Conservation (phyloP, 805 yeast species). For the Cyberlindnera amylophila region DNA sequence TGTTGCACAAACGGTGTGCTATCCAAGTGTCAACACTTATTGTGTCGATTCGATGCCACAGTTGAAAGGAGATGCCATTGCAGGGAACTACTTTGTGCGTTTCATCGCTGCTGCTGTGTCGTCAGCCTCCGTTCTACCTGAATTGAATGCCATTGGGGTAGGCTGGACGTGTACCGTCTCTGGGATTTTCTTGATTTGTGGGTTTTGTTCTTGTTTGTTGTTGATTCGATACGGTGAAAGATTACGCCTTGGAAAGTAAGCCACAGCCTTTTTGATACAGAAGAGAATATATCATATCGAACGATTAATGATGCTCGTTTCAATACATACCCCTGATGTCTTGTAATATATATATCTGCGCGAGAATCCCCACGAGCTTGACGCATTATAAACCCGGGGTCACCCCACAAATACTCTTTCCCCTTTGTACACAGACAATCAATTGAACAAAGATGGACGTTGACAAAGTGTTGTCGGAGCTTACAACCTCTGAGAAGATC, state of each 20-base stretch:
- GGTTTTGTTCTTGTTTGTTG: constrained; percentile 31
- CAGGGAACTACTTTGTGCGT: constrained; percentile 48
- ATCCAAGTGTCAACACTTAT: constrained; percentile 52
- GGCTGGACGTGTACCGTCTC: constrained; percentile 55
- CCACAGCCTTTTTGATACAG: no score
- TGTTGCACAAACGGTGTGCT: constrained; percentile 46
- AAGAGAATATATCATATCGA: no score
- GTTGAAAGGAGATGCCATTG: constrained; percentile 52
- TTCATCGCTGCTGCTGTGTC: constrained; percentile 49
- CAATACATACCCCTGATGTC: no score
- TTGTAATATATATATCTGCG: no score
- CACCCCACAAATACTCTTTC: background rate
- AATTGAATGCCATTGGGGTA: constrained; percentile 46
- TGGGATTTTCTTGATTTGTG: constrained; percentile 40
- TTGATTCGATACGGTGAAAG: constrained; percentile 39
- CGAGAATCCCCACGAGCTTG: constrained; percentile 6
- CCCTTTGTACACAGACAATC: no score
- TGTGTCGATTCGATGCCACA: constrained; percentile 57
- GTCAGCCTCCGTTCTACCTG: constrained; percentile 44
- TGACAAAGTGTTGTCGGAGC: constrained; percentile 15
- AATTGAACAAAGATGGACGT: no score
- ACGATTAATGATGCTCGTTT: no score
- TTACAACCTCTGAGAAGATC: constrained; percentile 18
- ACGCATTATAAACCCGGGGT: background rate
- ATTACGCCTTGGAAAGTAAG: constrained; percentile 27